Conservation (phyloP, 148 eudicot species). For the Rheum nobile region DNA sequence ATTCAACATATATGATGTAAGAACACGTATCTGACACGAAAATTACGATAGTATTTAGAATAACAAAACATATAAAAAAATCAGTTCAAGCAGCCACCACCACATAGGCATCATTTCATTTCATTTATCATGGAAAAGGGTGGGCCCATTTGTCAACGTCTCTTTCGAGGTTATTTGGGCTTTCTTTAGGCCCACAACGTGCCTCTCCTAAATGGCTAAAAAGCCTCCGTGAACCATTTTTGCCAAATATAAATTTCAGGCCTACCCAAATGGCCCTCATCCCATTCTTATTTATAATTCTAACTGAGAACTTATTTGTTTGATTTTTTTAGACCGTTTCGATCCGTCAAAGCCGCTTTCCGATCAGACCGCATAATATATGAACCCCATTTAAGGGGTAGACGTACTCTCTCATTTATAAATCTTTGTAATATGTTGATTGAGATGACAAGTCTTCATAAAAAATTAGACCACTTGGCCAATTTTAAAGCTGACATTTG, state of each 20-base stretch:
- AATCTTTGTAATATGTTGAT: too few relatives aligned
- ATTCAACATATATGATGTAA: too few relatives aligned
- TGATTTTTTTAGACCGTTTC: too few relatives aligned
- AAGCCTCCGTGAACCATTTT: background rate
- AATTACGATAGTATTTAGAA: background rate
- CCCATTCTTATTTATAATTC: background rate
- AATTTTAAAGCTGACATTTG: too few relatives aligned
- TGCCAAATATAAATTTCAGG: background rate
- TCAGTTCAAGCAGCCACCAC: background rate
- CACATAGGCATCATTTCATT: background rate
- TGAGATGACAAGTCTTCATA: too few relatives aligned
- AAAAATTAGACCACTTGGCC: too few relatives aligned
- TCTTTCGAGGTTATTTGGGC: slow-evolving; percentile 1
- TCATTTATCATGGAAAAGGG: background rate
- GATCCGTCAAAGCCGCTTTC: too few relatives aligned
- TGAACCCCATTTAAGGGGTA: too few relatives aligned
- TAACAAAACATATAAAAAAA: background rate
- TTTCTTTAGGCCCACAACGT: slow-evolving; percentile 3
- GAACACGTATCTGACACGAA: too few relatives aligned
- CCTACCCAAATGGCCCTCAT: background rate
- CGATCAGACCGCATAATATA: too few relatives aligned
- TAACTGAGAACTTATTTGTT: too few relatives aligned
- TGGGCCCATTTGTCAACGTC: background rate
- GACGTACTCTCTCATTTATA: too few relatives aligned
- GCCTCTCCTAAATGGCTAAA: background rate